Conservation (phyloP, 352 stramenopile species). For the Phytopythium vexans region DNA sequence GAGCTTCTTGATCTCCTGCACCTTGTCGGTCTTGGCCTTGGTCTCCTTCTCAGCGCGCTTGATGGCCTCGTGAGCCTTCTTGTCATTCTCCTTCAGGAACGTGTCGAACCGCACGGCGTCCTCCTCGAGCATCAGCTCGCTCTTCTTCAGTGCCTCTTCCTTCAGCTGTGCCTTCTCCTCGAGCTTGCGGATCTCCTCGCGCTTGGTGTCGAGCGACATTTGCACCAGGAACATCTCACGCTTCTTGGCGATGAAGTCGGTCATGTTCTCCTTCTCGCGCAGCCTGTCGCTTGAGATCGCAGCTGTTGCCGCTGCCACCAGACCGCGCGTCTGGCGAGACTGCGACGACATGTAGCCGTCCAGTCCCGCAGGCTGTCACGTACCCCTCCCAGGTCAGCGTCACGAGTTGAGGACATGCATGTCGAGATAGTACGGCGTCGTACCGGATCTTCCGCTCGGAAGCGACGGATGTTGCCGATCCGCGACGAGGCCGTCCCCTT, state of each 20-base stretch:
- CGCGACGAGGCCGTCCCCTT: conserved; percentile 82
- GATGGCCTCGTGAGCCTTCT: conserved; percentile 95
- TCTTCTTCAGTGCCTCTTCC: conserved; percentile 94
- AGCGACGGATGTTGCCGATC: conserved; percentile 78
- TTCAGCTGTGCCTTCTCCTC: conserved; percentile 95
- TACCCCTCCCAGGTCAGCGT: neutral
- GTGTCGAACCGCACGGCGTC: conserved; percentile 95
- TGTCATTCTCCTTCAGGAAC: conserved; percentile 97
- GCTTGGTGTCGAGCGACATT: conserved; percentile 95
- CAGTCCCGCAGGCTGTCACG: conserved; percentile 28
- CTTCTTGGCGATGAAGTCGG: conserved; percentile 96
- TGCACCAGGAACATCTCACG: conserved; percentile 96
- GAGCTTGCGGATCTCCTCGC: conserved; percentile 95
- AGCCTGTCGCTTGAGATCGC: conserved; percentile 84
- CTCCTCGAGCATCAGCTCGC: conserved; percentile 95
- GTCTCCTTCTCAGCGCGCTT: conserved; percentile 93
- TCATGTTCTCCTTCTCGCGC: conserved; percentile 94
- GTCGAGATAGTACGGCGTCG: neutral
- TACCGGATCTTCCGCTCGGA: conserved; percentile 64
- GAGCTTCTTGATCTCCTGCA: conserved; percentile 94
- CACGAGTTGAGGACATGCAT: neutral
- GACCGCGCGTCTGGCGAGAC: conserved; percentile 67
- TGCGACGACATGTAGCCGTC: conserved; percentile 64
- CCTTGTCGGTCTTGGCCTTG: conserved; percentile 92
- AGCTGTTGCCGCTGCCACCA: conserved; percentile 75